These are phyloP conservation scores for Rhynchospora pubera DNA, from an alignment of 176 grass and related monocot genomes.

Conservation along the genomic window DNA sequence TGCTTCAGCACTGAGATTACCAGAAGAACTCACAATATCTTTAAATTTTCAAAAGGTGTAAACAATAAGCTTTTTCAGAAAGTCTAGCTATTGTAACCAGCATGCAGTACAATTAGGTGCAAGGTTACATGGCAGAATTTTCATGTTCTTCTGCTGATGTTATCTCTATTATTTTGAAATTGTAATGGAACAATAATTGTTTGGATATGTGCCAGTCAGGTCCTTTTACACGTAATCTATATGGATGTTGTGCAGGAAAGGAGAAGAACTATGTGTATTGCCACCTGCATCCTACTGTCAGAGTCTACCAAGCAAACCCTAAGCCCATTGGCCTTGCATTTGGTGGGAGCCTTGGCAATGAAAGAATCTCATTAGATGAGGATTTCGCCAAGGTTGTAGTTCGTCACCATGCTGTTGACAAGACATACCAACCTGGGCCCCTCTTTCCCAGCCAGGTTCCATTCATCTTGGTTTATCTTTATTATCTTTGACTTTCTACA, in stretches of 20 bases:
- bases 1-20: not conserved
- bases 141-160: not conserved
- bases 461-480: not conserved
- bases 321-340: slow-evolving; percentile 84
- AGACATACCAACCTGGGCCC: slow-evolving; percentile 76
- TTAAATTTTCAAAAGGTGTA: not conserved
- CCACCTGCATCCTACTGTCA: slow-evolving; percentile 55
- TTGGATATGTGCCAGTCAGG: not conserved
- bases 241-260: slow-evolving; percentile 50
- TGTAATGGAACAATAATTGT: not conserved
- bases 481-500: not conserved
- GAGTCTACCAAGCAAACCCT: slow-evolving; percentile 63
- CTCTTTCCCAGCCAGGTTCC: slow-evolving; percentile 81
- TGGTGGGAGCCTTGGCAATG: slow-evolving; percentile 73
- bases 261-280: slow-evolving; percentile 80
- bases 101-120: not conserved
- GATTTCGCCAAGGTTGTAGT: slow-evolving; percentile 66
- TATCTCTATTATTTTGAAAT: not conserved
- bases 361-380: slow-evolving; percentile 81
- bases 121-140: not conserved
- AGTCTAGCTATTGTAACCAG: not conserved
- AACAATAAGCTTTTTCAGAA: not conserved
- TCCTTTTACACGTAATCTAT: slow-evolving; percentile 8
- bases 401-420: slow-evolving; percentile 86
- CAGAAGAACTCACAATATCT: not conserved